These are phyloP conservation scores for Jatropha multifida DNA, from an alignment of 441 rosid genomes.

Conservation along the genomic window DNA sequence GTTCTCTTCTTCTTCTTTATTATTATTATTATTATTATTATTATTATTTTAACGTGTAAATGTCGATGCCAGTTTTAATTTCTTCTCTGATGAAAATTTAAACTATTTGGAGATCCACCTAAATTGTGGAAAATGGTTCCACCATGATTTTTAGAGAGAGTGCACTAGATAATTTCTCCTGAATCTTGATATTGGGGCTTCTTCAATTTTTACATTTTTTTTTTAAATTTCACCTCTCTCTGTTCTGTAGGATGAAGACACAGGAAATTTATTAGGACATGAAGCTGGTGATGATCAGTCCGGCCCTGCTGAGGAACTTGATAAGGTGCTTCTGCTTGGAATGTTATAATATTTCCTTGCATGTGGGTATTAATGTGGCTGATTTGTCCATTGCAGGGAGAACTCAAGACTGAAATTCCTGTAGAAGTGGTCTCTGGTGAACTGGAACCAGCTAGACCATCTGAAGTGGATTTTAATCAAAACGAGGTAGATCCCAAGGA, in stretches of 20 bases:
- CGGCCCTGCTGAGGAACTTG: slow-evolving; percentile 43
- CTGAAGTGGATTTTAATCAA: slow-evolving; percentile 39
- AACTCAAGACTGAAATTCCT: slow-evolving; percentile 41
- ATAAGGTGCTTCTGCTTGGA: slow-evolving; percentile 38
- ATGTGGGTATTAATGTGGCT: neutral
- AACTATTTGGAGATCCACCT: neutral
- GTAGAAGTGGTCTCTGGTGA: slow-evolving; percentile 38
- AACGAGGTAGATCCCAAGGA: slow-evolving; percentile 47
- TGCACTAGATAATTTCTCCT: too few relatives aligned
- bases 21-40: neutral
- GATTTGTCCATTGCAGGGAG: slow-evolving; percentile 46
- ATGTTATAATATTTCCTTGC: neutral
- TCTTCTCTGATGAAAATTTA: neutral
- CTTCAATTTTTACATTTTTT: too few relatives aligned
- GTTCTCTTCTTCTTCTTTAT: neutral
- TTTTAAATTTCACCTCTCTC: neutral
- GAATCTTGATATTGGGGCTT: too few relatives aligned
- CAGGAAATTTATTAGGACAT: slow-evolving; percentile 40
- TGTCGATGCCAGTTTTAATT: neutral
- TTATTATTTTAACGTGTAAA: too few relatives aligned
- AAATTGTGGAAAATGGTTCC: too few relatives aligned
- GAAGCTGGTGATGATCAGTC: slow-evolving; percentile 45
- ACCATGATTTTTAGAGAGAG: too few relatives aligned
- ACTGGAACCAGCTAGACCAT: slow-evolving; percentile 41
- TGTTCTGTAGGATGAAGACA: slow-evolving; percentile 53